phyloP scores from a whole-genome alignment of 1,284 basidiomycete species.

The Mixia osmundae region DNA sequence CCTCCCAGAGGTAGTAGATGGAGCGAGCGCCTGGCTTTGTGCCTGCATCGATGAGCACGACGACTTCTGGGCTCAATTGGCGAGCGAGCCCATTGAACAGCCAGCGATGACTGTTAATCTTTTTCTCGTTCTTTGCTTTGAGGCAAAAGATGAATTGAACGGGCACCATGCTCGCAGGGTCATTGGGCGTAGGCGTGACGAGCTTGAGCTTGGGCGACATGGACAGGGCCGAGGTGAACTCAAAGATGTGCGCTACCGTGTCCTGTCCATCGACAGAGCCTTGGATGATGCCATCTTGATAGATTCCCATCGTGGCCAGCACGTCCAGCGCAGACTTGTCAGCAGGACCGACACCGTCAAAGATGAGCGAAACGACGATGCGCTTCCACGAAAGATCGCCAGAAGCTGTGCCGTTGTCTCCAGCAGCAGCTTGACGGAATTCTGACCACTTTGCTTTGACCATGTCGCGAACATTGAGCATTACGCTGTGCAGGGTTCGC shows the following conservation, averaged over 20 bases:
- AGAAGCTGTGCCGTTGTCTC: constrained; percentile 42
- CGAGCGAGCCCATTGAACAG: constrained; percentile 86
- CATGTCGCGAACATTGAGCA: constrained; percentile 95
- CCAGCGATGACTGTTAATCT: constrained; percentile 68
- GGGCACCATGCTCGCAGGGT: constrained; percentile 64
- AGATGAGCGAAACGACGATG: constrained; percentile 61
- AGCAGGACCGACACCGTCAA: constrained; percentile 36
- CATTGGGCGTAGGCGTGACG: constrained; percentile 65
- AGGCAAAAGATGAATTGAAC: constrained; percentile 88
- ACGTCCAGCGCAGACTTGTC: constrained; percentile 73
- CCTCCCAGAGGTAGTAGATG: constrained; percentile 60
- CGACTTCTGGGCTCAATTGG: constrained; percentile 68
- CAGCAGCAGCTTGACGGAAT: constrained; percentile 37
- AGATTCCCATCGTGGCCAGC: constrained; percentile 25
- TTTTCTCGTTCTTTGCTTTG: constrained; percentile 83
- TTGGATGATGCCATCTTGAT: constrained; percentile 66
- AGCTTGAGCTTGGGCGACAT: constrained; percentile 56
- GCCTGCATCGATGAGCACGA: constrained; percentile 75
- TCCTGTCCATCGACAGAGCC: constrained; percentile 69
- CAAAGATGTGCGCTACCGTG: constrained; percentile 34
- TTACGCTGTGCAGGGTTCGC: constrained; percentile 78
- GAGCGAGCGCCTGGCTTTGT: constrained; percentile 92
- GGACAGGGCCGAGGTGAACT: constrained; percentile 29
- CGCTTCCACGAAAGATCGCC: constrained; percentile 56
- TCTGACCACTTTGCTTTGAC: constrained; percentile 83